A percentile compares a stretch with the other conserved stretches of the same genome.
Conservation (phyloP, 306 rosid genomes). For the Dalbergia oliveri region DNA sequence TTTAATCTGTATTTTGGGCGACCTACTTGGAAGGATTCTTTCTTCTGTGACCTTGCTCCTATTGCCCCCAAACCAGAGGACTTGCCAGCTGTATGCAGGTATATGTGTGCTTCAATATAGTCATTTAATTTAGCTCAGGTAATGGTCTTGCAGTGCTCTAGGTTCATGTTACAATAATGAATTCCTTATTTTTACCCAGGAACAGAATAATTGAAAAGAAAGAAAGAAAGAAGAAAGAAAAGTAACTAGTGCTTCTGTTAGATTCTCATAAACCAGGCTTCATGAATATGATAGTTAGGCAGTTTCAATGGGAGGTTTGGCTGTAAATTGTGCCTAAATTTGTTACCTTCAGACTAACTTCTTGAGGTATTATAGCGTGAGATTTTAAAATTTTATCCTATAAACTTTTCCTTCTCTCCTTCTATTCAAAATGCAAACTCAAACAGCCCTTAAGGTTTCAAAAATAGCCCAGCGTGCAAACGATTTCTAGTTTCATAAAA, state of each 20-base stretch:
- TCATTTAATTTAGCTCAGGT: not conserved
- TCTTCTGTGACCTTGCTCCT: constrained; percentile 39
- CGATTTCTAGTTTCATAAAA: not conserved
- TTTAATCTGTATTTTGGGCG: constrained; percentile 33
- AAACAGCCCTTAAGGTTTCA: not conserved
- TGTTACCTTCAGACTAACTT: not conserved
- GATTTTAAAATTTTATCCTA: too few relatives aligned
- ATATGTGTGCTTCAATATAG: not conserved
- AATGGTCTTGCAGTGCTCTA: not conserved
- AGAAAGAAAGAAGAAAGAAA: too few relatives aligned
- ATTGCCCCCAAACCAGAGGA: constrained; percentile 55
- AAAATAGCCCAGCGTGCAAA: not conserved
- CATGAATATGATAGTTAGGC: not conserved
- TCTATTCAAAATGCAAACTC: too few relatives aligned
- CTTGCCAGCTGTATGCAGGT: constrained; percentile 62
- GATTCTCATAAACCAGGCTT: too few relatives aligned
- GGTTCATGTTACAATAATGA: not conserved
- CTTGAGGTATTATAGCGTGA: too few relatives aligned
- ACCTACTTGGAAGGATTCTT: constrained; percentile 61
- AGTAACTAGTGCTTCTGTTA: not conserved
- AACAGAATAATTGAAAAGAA: not conserved
- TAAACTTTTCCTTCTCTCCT: too few relatives aligned
- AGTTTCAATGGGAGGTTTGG: too few relatives aligned
- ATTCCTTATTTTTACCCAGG: not conserved
- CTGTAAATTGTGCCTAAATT: not conserved